Evolutionary conservation across 257 asterid species (phyloP).

Genomic region (Sherardia arvensis): DNA sequence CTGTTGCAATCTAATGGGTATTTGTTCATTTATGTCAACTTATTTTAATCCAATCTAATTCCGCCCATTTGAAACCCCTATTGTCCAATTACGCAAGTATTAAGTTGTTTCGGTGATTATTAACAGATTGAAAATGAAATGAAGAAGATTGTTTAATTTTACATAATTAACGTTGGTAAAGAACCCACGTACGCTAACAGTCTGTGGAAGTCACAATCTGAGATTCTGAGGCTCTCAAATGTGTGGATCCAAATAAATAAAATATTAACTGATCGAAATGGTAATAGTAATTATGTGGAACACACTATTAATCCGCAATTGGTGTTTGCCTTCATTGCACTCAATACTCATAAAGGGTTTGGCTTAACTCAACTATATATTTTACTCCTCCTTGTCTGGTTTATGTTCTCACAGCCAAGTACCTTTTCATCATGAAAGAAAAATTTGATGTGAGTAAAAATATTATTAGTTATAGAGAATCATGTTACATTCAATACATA

Average conservation of each 20-base stretch:
- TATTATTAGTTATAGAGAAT: too few relatives aligned
- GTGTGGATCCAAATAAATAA: not conserved
- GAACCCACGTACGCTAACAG: not conserved
- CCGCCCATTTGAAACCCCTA: too few relatives aligned
- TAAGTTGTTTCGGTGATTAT: not conserved
- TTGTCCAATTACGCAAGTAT: too few relatives aligned
- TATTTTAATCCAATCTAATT: too few relatives aligned
- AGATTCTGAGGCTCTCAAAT: not conserved
- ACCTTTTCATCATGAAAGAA: too few relatives aligned
- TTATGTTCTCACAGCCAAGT: too few relatives aligned
- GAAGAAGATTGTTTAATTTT: not conserved
- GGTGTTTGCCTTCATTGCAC: conserved; percentile 5
- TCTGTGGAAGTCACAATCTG: not conserved
- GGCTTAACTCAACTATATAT: not conserved
- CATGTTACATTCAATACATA: too few relatives aligned
- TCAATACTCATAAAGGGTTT: not conserved
- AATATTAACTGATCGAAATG: not conserved
- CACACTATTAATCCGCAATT: conserved; percentile 9
- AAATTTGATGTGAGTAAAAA: too few relatives aligned
- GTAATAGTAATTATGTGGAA: not conserved
- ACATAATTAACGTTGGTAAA: conserved; percentile 5
- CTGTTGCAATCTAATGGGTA: too few relatives aligned
- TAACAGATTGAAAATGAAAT: not conserved
- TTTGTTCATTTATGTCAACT: too few relatives aligned
- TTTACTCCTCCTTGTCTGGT: too few relatives aligned